These are phyloP conservation scores for Sphagnum fallax DNA, from an alignment of 228 moss, liverwort and hornwort genomes.

Conservation along the genomic window DNA sequence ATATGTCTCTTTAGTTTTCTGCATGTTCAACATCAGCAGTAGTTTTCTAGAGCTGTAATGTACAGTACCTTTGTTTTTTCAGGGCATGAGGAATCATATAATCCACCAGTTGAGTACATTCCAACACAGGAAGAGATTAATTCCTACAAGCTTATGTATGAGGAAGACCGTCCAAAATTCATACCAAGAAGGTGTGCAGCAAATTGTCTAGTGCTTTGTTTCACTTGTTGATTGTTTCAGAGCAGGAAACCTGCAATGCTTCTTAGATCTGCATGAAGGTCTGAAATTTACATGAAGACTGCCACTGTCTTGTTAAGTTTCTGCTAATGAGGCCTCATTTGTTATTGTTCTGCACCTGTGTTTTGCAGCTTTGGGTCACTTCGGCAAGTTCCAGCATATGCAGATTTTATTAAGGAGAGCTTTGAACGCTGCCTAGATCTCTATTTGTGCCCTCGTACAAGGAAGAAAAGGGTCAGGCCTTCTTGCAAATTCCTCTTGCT, in stretches of 20 bases:
- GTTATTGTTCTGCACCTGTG: no score
- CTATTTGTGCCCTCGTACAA: conserved; percentile 88
- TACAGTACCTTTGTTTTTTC: neutral
- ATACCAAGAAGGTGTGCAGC: conserved; percentile 58
- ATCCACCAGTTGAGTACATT: conserved; percentile 91
- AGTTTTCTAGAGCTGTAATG: no score
- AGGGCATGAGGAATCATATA: conserved; percentile 92
- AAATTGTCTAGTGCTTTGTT: neutral
- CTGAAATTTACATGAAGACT: neutral
- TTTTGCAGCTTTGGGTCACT: conserved; percentile 64
- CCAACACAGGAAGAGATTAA: conserved; percentile 85
- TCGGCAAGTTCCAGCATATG: conserved; percentile 88
- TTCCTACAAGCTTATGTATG: conserved; percentile 86
- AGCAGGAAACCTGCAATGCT: no score
- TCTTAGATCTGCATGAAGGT: no score
- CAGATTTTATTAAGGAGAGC: conserved; percentile 77
- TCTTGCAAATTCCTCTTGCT: neutral
- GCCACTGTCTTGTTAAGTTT: no score
- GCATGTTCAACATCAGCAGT: no score
- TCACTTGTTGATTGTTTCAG: neutral
- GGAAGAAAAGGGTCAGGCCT: conserved; percentile 73
- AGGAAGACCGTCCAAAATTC: conserved; percentile 97
- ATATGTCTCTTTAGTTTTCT: neutral
- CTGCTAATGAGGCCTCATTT: no score
- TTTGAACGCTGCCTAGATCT: conserved; percentile 98